Conservation (phyloP, 176 grass and related monocot genomes). For the Zoysia japonica region DNA sequence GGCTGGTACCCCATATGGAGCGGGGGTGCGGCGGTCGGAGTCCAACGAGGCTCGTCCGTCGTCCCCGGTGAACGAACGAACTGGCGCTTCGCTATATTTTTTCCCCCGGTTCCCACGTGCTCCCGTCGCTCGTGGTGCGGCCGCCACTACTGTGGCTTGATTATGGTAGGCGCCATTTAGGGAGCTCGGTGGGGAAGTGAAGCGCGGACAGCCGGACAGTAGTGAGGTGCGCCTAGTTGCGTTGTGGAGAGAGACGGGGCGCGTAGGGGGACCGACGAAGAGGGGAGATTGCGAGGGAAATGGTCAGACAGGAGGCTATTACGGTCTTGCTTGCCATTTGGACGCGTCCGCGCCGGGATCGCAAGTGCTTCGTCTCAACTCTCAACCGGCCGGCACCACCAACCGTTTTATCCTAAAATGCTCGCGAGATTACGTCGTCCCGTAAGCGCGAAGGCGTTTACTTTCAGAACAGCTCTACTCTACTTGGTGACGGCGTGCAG, state of each 20-base stretch:
- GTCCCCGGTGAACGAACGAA: no score
- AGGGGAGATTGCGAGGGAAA: slow-evolving; percentile 24
- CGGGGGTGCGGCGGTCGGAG: not conserved
- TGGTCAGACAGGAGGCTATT: slow-evolving; percentile 32
- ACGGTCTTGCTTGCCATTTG: slow-evolving; percentile 45
- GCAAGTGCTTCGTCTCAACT: not conserved
- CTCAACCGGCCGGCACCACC: not conserved
- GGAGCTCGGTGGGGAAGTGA: slow-evolving; percentile 48
- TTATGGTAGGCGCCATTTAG: slow-evolving; percentile 65
- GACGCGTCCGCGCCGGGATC: slow-evolving; percentile 18
- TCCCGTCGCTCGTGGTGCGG: not conserved
- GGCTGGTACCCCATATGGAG: slow-evolving; percentile 72
- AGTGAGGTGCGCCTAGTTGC: not conserved
- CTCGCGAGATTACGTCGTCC: not conserved
- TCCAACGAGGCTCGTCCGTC: not conserved
- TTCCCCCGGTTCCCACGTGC: not conserved
- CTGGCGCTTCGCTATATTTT: not conserved
- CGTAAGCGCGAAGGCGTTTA: not conserved
- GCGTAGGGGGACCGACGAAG: slow-evolving; percentile 15
- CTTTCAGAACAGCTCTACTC: no score
- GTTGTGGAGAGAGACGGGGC: not conserved
- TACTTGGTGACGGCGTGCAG: no score
- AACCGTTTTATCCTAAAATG: not conserved
- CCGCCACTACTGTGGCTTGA: slow-evolving; percentile 2
- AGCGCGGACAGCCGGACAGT: not conserved